Evolutionary conservation across 2,329 filamentous ascomycete species (phyloP), one percentile per base, ranked within the genome.

Genomic region (Ophiostoma ips): DNA sequence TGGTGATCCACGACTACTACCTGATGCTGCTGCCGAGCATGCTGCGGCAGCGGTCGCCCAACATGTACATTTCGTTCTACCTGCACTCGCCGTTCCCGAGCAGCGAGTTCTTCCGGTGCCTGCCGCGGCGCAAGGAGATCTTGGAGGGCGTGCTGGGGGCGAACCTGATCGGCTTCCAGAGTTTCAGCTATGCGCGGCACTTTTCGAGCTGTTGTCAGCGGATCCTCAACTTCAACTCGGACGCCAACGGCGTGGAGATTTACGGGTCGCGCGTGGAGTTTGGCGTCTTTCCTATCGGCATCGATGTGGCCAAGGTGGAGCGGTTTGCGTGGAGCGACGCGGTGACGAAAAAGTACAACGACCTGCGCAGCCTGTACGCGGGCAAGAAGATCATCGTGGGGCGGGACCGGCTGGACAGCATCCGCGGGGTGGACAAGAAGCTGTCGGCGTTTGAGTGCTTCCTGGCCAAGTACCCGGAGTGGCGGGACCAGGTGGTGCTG

Each of bases 361-460:
- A 78, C 0, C 77, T 95, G 48, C 81, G 79, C 60, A 77, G 82
- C 55, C 69, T 92, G 58, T 95, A 95, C 62, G 74, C 74, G n/a
- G 88, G 83, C 53, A 94, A 90, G 69, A 94, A 94, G 68, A 83
- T 96, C 58, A 95, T 96, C 58, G 88, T 96, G 50, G 90, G 90
- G 11, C 81, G 90, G 58, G 90, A 96, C 64, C 82, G 90, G n/a
- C 71, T 96, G 48, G 90, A 96, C 64, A 90, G 85, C 59, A 87
- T 94, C 41, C 79, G 89, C 55, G 90, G 92, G 61, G 89, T 96
- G 13, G 82, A 87, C n/a, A 90, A 95, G 66, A 96, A 96, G 67
- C 73, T 96, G 31, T 85, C 94, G 69, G 90, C 89, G 0, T 96
- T 95, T 63, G 87, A 95, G 65, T 77, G 84, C 52, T 95, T 96